Base-by-base conservation (phyloP, 768 basidiomycete species). In the Lactifluus piperatus region DNA sequence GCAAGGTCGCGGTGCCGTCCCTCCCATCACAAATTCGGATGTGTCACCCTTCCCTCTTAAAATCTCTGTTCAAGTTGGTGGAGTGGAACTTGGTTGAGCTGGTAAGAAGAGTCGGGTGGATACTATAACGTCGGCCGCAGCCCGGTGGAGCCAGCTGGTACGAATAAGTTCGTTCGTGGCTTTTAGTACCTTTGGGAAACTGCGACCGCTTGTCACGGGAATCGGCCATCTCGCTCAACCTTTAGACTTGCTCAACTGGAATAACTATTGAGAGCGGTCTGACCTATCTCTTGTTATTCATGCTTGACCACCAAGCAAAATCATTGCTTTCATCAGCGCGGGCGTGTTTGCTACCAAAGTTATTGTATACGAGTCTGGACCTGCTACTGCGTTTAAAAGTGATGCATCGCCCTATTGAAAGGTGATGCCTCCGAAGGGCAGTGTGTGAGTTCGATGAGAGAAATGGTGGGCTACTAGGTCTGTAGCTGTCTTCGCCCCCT, bases 11-110 rank as follows among this genome's bases (percentile, higher is more conserved):
- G 75, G 79, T 0, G 84, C 80, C 0, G 90, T 92, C 8, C 90
- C 90, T 4, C 79, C 83, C 5, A 92, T 92, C 56, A 88, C 86
- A n/a, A 83, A 87, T 57, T 82, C 29, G 2, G 60, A 67, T 7
- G 87, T 91, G 44, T 91, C 89, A 0, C 90, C 90, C 0, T 92
- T 92, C 66, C 90, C 90, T 2, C 77, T 89, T 37, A 81, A 81
- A 60, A 81, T 92, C 37, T 67, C 71, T 5, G 87, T 90, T 50
- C 83, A 77, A 58, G 76, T 91, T 29, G 87, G 83, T 4, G 86
- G 84, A 10, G 68, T 78, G 16, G 86, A 88, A 67, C 74, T 88
- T 20, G 79, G 74, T 2, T 78, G 43, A 53, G 24, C 29, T n/a
- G 9, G 36, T 20, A 18, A 2, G 46, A 10, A 4, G 11, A 20